phyloP scores from a whole-genome alignment of 1,139 yeast species.

The Wickerhamomyces sp. region DNA sequence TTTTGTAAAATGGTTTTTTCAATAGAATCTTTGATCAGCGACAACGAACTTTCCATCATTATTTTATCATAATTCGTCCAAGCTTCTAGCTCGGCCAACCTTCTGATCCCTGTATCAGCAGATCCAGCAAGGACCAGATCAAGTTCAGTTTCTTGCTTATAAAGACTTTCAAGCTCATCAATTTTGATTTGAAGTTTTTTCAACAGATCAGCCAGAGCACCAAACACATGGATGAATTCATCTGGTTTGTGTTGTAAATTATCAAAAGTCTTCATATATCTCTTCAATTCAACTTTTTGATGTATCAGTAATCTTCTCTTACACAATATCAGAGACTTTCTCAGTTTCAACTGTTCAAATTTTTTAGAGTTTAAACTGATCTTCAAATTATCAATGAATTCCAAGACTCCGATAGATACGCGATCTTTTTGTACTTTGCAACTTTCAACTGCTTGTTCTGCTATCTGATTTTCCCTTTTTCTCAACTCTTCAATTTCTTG shows the following conservation, averaged over 20 bases:
- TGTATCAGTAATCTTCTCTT: conserved; percentile 48
- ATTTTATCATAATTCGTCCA: conserved; percentile 46
- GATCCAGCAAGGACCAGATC: conserved; percentile 43
- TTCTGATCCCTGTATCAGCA: conserved; percentile 36
- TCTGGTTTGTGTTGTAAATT: conserved; percentile 10
- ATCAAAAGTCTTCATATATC: conserved; percentile 19
- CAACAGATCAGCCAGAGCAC: conserved; percentile 13
- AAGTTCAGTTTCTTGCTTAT: conserved; percentile 43
- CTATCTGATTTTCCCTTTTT: conserved; percentile 42
- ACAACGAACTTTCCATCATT: conserved; percentile 37
- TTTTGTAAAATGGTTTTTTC: conserved; percentile 51
- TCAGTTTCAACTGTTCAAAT: conserved; percentile 42
- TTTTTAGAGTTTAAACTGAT: conserved; percentile 36
- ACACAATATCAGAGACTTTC: conserved; percentile 40
- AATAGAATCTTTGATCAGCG: conserved; percentile 39
- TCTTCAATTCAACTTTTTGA: conserved; percentile 36
- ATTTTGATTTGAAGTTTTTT: conserved; percentile 35
- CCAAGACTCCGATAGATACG: conserved; percentile 36
- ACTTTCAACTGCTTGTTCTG: conserved; percentile 32
- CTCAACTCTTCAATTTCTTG: conserved; percentile 71
- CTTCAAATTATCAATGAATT: conserved; percentile 36
- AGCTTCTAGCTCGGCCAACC: conserved; percentile 45
- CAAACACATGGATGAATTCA: conserved; percentile 9
- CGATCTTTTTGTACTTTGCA: conserved; percentile 30
- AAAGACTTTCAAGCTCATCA: conserved; percentile 44